phyloP scores from a whole-genome alignment of 345 rosid species.

The Sonneratia alba region DNA sequence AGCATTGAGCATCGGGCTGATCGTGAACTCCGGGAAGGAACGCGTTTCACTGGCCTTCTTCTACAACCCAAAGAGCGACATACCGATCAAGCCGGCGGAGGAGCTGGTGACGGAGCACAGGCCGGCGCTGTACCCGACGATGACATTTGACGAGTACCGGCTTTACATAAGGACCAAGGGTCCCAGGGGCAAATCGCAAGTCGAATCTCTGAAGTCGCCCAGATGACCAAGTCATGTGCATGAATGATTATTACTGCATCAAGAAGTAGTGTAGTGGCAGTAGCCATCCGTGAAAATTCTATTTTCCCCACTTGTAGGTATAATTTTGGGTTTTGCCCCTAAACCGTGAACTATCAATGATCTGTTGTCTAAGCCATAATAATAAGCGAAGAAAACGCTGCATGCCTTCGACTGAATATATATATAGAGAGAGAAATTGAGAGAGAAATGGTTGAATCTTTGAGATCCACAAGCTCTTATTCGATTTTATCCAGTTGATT shows the following conservation, averaged over 20 bases:
- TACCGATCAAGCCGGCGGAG: constrained; percentile 53
- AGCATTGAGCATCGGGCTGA: constrained; percentile 93
- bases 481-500: no score
- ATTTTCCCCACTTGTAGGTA: neutral
- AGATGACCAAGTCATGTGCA: constrained; percentile 1
- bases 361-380: no score
- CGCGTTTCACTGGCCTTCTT: constrained; percentile 82
- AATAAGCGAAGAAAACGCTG: no score
- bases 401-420: no score
- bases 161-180: constrained; percentile 75
- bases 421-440: no score
- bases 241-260: neutral
- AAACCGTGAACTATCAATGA: no score
- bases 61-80: constrained; percentile 87
- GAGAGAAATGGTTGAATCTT: no score
- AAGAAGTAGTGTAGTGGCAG: neutral
- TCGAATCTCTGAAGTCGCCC: constrained; percentile 48
- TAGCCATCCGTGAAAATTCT: neutral
- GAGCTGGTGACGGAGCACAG: constrained; percentile 47
- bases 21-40: constrained; percentile 58
- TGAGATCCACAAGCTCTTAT: no score
- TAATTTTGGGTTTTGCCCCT: no score
- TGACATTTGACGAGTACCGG: constrained; percentile 88
- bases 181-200: constrained; percentile 84
- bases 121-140: constrained; percentile 59